phyloP scores from a whole-genome alignment of 306 rosid species.

The Vicia faba region DNA sequence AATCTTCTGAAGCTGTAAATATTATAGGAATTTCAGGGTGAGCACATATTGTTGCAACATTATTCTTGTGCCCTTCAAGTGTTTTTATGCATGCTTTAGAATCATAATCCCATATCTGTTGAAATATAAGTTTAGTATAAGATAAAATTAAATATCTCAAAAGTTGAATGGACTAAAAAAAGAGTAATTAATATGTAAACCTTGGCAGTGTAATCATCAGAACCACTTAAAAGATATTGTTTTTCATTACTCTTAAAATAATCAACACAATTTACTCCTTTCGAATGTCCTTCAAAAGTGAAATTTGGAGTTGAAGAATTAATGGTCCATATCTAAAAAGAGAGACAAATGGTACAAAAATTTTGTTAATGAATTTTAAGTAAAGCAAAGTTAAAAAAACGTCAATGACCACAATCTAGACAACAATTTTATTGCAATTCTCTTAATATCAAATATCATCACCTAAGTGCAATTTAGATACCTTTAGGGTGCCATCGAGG shows the following conservation, averaged over 20 bases:
- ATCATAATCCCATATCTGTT: conserved; percentile 56
- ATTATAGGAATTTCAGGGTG: conserved; percentile 58
- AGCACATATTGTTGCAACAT: conserved; percentile 51
- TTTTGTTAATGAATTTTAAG: background rate
- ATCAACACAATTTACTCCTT: conserved; percentile 61
- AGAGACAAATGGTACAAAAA: background rate
- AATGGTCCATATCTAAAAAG: conserved; percentile 56
- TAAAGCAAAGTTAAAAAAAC: background rate
- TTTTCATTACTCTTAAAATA: conserved; percentile 47
- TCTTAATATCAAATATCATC: no score
- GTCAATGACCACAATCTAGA: background rate
- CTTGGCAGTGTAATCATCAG: conserved; percentile 66
- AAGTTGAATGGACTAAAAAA: background rate
- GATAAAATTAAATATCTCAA: background rate
- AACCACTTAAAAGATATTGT: conserved; percentile 59
- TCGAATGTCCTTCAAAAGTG: conserved; percentile 61
- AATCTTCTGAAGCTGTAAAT: conserved; percentile 65
- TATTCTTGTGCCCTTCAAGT: conserved; percentile 57
- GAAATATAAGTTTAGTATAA: conserved; percentile 1
- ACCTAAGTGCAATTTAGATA: background rate
- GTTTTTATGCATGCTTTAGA: conserved; percentile 47
- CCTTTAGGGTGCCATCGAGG: conserved; percentile 66
- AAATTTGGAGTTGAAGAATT: conserved; percentile 49
- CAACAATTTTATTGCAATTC: background rate
- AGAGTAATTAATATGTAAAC: conserved; percentile 36